phyloP scores from a whole-genome alignment of 768 basidiomycete genomes.

The Suillus brevipes region DNA sequence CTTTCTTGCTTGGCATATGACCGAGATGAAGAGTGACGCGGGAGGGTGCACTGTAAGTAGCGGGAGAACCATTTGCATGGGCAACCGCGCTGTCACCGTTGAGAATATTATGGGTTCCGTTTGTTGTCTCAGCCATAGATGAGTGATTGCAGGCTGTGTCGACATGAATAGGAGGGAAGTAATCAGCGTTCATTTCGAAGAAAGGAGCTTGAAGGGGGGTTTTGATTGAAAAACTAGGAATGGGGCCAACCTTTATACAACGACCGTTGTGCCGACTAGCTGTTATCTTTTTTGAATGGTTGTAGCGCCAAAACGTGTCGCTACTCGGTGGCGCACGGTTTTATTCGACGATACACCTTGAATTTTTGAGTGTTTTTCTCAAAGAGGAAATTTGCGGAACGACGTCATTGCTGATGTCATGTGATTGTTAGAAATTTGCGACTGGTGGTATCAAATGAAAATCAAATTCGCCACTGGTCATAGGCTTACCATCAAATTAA shows the following conservation, averaged over 20 bases:
- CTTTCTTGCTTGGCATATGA: constrained; percentile 71
- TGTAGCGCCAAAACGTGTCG: background rate
- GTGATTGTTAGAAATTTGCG: background rate
- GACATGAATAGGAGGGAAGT: constrained; percentile 33
- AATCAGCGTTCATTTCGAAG: constrained; percentile 19
- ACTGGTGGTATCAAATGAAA: background rate
- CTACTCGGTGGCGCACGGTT: background rate
- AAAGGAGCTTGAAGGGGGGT: constrained; percentile 11
- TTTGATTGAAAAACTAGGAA: background rate
- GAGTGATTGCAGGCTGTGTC: constrained; percentile 22
- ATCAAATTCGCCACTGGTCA: background rate
- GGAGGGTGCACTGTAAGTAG: constrained; percentile 42
- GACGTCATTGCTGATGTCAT: constrained; percentile 27
- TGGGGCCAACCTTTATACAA: constrained; percentile 12
- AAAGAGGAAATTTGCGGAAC: constrained; percentile 30
- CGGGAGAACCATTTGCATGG: constrained; percentile 15
- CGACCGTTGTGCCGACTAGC: background rate
- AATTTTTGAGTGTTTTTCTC: constrained; percentile 17
- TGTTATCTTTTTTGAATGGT: constrained; percentile 13
- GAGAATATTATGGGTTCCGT: constrained; percentile 10
- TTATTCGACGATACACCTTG: constrained; percentile 19
- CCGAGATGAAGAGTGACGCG: constrained; percentile 73
- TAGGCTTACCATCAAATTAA: background rate
- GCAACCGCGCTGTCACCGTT: background rate
- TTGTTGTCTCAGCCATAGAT: constrained; percentile 8